Base-by-base conservation (phyloP, 441 rosid species). In the Jatropha multifida region DNA sequence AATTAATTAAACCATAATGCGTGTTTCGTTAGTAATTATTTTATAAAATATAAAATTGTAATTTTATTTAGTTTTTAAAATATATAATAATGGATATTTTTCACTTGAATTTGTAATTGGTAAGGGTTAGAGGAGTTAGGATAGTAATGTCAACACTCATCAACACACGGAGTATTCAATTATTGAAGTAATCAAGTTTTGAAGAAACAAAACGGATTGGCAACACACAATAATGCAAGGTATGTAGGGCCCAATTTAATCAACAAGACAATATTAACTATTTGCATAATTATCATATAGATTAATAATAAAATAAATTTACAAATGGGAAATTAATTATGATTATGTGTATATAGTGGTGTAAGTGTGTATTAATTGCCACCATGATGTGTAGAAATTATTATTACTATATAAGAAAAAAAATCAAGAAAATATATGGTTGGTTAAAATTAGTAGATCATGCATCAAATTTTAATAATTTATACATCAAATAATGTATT, bases 221-320 rank as follows among this genome's bases (percentile, higher is more conserved):
- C 68, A 79, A 63, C 68, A 65, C 48, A 75, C 71, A 79, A 77
- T 81, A 67, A 67, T 77, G 74, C 70, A 72, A 42, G 38, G 3
- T 32, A 13, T 74, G 4, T 65, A 76, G 81, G 80, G 48, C 84
- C 85, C 76, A 26, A 23, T 6, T 40, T 71, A 73, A 73, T 71
- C 74, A 81, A 40, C 58, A 42, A 17, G 15, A 58, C 46, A 60
- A 37, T 59, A 59, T 37, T 46, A 58, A 32, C 37, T 62, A 6
- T 12, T 15, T 37, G 0, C n/a, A 12, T 72, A 17, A 59, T 72
- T 72, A 72, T 72, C 13, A 42, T 14, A 11, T 9, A 58, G 4
- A 23, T 58, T 69, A 32, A 7, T 58, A 13, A 56, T 40, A 42
- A 32, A 51, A 40, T 42, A 44, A 51, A n/a, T 59, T 71, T 61